These are phyloP conservation scores for Niveomyces coronatus DNA, from an alignment of 2,329 filamentous ascomycete genomes.

Conservation along the genomic window DNA sequence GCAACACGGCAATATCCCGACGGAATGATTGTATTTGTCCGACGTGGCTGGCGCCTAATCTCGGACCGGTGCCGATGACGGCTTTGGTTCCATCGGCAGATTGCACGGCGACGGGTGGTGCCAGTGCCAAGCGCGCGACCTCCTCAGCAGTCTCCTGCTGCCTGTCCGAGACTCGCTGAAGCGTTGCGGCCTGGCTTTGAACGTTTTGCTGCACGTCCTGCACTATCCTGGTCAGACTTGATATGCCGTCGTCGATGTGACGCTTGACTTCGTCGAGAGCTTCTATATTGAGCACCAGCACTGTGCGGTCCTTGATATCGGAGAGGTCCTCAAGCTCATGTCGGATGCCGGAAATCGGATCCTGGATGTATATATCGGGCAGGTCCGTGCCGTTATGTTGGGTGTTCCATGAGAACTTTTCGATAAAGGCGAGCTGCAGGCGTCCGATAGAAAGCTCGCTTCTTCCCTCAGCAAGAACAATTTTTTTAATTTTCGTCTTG, in stretches of 20 bases:
- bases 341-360: conserved; percentile 88
- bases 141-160: conserved; percentile 86
- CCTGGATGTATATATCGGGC: conserved; percentile 96
- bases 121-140: conserved; percentile 51
- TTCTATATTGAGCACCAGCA: conserved; percentile 91
- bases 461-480: conserved; percentile 74
- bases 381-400: conserved; percentile 87
- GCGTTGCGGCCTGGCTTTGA: conserved; percentile 68
- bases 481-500: conserved; percentile 95
- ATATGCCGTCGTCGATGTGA: conserved; percentile 88
- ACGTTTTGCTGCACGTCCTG: conserved; percentile 77
- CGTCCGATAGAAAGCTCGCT: conserved; percentile 78
- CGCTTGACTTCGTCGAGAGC: conserved; percentile 90
- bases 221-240: conserved; percentile 69
- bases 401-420: conserved; percentile 98
- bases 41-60: conserved; percentile 51
- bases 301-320: conserved; percentile 90
- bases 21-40: conserved; percentile 72
- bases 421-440: conserved; percentile 91
- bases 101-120: conserved; percentile 32
- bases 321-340: conserved; percentile 89
- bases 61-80: conserved; percentile 25
- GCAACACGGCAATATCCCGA: conserved; percentile 79
- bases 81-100: conserved; percentile 30
- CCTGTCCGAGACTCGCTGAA: conserved; percentile 80